These are phyloP conservation scores for Luvunga scandens DNA, from an alignment of 345 rosid genomes.

Conservation along the genomic window DNA sequence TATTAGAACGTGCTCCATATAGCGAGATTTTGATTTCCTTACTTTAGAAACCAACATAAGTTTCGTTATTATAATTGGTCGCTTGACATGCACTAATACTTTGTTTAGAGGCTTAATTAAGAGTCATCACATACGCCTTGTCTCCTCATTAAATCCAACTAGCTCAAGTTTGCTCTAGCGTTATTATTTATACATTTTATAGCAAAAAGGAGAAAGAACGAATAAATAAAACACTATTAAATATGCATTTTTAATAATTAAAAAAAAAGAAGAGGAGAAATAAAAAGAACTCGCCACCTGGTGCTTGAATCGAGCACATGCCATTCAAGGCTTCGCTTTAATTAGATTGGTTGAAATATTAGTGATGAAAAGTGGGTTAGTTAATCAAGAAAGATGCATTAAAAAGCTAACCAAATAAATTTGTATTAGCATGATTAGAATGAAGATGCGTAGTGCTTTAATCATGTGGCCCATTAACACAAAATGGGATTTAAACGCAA, in stretches of 20 bases:
- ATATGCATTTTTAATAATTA: too few species aligned
- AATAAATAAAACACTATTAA: too few species aligned
- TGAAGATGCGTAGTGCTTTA: not conserved
- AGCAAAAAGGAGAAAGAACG: not conserved
- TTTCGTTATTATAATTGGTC: not conserved
- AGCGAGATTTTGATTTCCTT: not conserved
- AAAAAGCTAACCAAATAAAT: not conserved
- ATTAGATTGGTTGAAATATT: not conserved
- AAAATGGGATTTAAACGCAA: not conserved
- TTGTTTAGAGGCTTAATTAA: not conserved
- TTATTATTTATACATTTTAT: not conserved
- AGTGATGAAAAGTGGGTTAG: not conserved
- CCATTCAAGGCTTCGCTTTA: not conserved
- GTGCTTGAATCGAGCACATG: not conserved
- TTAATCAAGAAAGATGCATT: not conserved
- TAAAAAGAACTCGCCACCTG: not conserved
- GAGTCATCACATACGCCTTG: not conserved
- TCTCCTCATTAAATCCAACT: too few species aligned
- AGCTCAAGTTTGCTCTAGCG: too few species aligned
- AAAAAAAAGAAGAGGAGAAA: not conserved
- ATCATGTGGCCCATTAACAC: not conserved
- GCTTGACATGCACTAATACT: not conserved
- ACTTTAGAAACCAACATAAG: not conserved
- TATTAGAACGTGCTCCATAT: not conserved
- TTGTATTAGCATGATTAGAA: not conserved